These are phyloP conservation scores for Incumbomyces lentus DNA, from an alignment of 2,329 filamentous ascomycete species.

Conservation along the genomic window DNA sequence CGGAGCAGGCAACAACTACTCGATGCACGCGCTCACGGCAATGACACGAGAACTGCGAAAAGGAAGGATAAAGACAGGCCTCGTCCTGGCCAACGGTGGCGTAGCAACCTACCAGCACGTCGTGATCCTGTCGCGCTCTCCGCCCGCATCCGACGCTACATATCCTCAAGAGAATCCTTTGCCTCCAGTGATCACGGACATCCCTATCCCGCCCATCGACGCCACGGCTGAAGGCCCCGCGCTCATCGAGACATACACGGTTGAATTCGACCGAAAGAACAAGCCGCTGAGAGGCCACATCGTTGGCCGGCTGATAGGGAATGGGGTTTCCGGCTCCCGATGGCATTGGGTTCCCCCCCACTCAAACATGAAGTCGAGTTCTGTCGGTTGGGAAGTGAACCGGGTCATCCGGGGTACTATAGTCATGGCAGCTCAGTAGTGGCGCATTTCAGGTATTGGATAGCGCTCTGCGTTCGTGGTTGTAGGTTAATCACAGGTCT, in stretches of 20 bases:
- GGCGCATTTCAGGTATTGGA: too few relatives aligned
- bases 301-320: slow-evolving; percentile 41
- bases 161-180: slow-evolving; percentile 43
- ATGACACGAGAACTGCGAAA: slow-evolving; percentile 45
- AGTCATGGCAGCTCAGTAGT: too few relatives aligned
- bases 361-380: too few relatives aligned
- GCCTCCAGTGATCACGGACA: slow-evolving; percentile 32
- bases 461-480: too few relatives aligned
- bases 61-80: slow-evolving; percentile 38
- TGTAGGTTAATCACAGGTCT: too few relatives aligned
- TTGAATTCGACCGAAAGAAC: slow-evolving; percentile 45
- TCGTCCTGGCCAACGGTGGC: slow-evolving; percentile 57
- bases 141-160: slow-evolving; percentile 26
- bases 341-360: too few relatives aligned
- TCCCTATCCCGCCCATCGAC: slow-evolving; percentile 32
- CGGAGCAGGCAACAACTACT: slow-evolving; percentile 62
- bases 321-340: too few relatives aligned
- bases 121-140: slow-evolving; percentile 44
- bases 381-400: too few relatives aligned
- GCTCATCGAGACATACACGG: slow-evolving; percentile 51
- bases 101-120: slow-evolving; percentile 56
- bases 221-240: slow-evolving; percentile 41
- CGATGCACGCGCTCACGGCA: slow-evolving; percentile 52
- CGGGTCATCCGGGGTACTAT: too few relatives aligned
- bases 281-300: slow-evolving; percentile 40